Base-by-base conservation (phyloP, 495 filamentous ascomycete species). In the Annulohypoxylon nitens region DNA sequence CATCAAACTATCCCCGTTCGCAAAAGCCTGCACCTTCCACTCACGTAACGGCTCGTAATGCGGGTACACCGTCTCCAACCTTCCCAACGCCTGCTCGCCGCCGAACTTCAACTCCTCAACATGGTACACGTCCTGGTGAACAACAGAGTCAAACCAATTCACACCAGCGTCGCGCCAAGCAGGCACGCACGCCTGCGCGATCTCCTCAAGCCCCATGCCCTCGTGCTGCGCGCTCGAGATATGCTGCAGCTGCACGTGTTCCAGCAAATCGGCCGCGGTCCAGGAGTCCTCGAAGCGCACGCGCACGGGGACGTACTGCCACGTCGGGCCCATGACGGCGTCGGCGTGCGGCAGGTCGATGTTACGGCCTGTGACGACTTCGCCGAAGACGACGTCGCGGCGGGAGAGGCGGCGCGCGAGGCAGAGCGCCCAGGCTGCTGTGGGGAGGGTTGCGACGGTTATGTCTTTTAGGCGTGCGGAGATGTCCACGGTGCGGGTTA, bases 381-480 rank as follows among this genome's bases (percentile, higher is more conserved):
- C 79, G 43, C 90, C 90, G 67, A 92, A 92, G 2, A 86, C 81
- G 4, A 92, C 82, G 64, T 92, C 90, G 0, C 65, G 36, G 1
- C 73, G 81, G 0, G 62, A 36, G 4, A 88, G 81, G 7, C 82
- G 84, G 8, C 85, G 86, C 11, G 89, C 85, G 4, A 92, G 83
- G 1, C 86, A 76, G 0, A 91, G 51, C 0, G 90, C 87, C 90
- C 90, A 92, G 0, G 89, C 88, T 0, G 89, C 88, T 0, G 87
- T 89, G 4, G 88, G 86, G 0, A 91, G 71, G 10, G 82, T 88
- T 5, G 87, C 88, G 0, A 86, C 82, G 0, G 90, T 92, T 30
- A 88, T 83, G 55, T 87, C 85, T 45, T 75, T 78, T 1, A 80
- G 70, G 0, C 83, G 81, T 1, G 80, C 61, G 12, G 83, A 81